phyloP scores from a whole-genome alignment of 805 yeast species.

The Kodamaea laetipori region DNA sequence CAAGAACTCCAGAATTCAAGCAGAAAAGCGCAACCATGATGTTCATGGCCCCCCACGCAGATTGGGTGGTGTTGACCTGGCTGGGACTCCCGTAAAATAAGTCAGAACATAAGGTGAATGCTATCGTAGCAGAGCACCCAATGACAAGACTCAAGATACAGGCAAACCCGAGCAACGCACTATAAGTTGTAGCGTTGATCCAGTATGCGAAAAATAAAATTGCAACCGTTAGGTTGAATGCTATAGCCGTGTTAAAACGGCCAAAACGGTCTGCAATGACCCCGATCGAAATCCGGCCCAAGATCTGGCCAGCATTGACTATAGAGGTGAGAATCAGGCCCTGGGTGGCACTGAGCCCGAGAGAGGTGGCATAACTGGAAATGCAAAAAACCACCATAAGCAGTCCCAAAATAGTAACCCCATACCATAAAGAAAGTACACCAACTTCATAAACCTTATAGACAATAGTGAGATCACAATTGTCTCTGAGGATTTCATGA shows the following conservation, averaged over 20 bases:
- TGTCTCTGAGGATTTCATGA: constrained; percentile 16
- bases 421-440: constrained; percentile 36
- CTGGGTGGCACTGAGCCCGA: constrained; percentile 44
- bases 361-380: constrained; percentile 40
- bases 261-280: constrained; percentile 50
- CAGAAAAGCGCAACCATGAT: constrained; percentile 33
- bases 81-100: constrained; percentile 15
- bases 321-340: constrained; percentile 37
- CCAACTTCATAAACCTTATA: constrained; percentile 27
- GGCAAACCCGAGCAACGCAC: constrained; percentile 32
- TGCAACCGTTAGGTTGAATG: constrained; percentile 24
- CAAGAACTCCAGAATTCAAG: constrained; percentile 56
- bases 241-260: constrained; percentile 38
- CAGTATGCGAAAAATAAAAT: constrained; percentile 38
- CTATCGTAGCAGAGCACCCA: constrained; percentile 30
- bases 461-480: constrained; percentile 33
- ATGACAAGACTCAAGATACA: constrained; percentile 33
- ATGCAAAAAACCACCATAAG: constrained; percentile 38
- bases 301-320: constrained; percentile 44
- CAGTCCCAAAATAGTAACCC: constrained; percentile 40
- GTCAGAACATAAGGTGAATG: constrained; percentile 18
- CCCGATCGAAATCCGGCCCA: constrained; percentile 56
- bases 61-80: constrained; percentile 41
- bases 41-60: constrained; percentile 44
- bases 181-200: constrained; percentile 40